Percentiles rank a stretch among this genome's conserved stretches.
Evolutionary conservation across 2,329 filamentous ascomycete species (phyloP).

Genomic region (Fusarium temperatum): DNA sequence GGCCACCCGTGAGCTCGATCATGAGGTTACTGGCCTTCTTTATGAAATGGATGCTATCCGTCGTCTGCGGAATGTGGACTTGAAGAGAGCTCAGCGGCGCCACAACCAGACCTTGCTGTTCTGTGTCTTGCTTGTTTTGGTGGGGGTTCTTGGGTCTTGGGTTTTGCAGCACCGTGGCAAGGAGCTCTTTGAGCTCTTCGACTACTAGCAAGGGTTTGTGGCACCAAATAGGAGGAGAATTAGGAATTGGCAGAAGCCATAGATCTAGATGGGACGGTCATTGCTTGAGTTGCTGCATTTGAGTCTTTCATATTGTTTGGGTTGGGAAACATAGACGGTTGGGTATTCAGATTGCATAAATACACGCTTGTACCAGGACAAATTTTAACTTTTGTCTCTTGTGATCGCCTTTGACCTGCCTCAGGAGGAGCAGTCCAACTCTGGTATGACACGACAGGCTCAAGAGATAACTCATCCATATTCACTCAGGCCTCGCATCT

Average conservation of each 20-base stretch:
- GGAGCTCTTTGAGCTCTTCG: no score
- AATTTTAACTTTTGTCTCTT: not conserved
- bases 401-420: not conserved
- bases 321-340: not conserved
- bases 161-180: not conserved
- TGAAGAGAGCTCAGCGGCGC: not conserved
- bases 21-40: rapidly evolving
- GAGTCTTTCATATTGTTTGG: not conserved
- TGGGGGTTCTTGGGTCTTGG: not conserved
- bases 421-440: not conserved
- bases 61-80: not conserved
- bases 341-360: not conserved
- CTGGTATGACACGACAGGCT: not conserved
- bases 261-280: not conserved
- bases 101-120: not conserved
- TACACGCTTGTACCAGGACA: not conserved
- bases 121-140: not conserved
- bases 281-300: not conserved
- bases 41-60: rapidly evolving
- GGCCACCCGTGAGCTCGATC: not conserved
- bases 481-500: rapidly evolving
- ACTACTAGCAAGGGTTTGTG: no score
- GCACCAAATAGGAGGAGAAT: not conserved
- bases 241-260: no score
- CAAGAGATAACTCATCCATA: not conserved